A percentile compares a stretch with the other conserved stretches of the same genome.
phyloP scores from a whole-genome alignment of 1,139 yeast genomes.

The Suhomyces guaymorum region DNA sequence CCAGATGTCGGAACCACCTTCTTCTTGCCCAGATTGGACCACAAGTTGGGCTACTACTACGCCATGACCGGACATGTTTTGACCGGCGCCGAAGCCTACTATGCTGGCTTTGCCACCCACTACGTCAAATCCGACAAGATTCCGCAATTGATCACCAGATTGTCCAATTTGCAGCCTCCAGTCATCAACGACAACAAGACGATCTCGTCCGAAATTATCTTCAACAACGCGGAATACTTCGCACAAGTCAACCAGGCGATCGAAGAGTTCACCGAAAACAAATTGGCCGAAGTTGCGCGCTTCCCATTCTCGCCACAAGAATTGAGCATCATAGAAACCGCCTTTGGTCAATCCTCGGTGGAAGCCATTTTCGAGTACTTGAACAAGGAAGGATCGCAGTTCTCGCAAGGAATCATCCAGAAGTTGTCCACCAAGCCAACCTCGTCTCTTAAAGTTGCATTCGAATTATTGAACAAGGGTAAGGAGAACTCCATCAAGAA shows the following conservation, averaged over 20 bases:
- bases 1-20: slow-evolving; percentile 96
- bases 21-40: slow-evolving; percentile 81
- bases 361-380: slow-evolving; percentile 64
- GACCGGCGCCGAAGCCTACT: slow-evolving; percentile 74
- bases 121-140: slow-evolving; percentile 70
- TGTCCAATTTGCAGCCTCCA: slow-evolving; percentile 57
- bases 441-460: slow-evolving; percentile 74
- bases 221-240: slow-evolving; percentile 43
- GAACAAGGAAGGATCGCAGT: slow-evolving; percentile 56
- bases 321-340: slow-evolving; percentile 62
- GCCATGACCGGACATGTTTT: slow-evolving; percentile 85
- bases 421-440: slow-evolving; percentile 67
- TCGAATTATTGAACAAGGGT: slow-evolving; percentile 69
- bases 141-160: slow-evolving; percentile 60
- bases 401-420: slow-evolving; percentile 61
- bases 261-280: slow-evolving; percentile 71
- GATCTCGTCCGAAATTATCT: slow-evolving; percentile 27
- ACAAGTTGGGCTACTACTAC: slow-evolving; percentile 78
- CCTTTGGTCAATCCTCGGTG: slow-evolving; percentile 61
- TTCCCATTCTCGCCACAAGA: slow-evolving; percentile 60
- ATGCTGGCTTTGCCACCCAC: slow-evolving; percentile 89
- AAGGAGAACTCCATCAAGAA: slow-evolving; percentile 57
- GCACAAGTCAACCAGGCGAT: slow-evolving; percentile 68
- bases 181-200: slow-evolving; percentile 30
- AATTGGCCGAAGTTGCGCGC: slow-evolving; percentile 63